Evolutionary conservation across 2,329 filamentous ascomycete genomes (phyloP).

Genomic region (Whalleya microplaca): DNA sequence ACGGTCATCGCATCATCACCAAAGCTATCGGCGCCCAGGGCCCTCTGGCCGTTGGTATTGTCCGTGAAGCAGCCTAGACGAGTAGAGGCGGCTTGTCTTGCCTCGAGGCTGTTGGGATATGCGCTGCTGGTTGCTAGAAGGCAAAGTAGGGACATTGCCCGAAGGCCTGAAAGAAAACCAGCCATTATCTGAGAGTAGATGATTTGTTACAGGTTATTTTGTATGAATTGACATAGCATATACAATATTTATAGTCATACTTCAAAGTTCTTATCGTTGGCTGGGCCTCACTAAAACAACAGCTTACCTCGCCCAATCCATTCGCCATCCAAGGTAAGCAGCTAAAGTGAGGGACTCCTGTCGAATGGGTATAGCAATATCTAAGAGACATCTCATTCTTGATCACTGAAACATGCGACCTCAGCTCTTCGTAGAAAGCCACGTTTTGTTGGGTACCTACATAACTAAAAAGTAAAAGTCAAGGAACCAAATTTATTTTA

Average conservation of each 20-base stretch:
- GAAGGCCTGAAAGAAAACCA: background rate
- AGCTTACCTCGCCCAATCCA: too few relatives aligned
- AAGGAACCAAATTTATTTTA: too few relatives aligned
- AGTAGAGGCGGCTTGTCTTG: background rate
- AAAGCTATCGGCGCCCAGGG: slow-evolving; percentile 10
- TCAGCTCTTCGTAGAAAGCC: too few relatives aligned
- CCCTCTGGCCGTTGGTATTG: slow-evolving; percentile 8
- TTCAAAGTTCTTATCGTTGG: background rate
- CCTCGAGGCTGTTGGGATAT: background rate
- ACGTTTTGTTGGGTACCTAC: too few relatives aligned
- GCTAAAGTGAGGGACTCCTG: background rate
- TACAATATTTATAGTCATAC: background rate
- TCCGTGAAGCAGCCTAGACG: slow-evolving; percentile 20
- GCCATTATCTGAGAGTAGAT: background rate
- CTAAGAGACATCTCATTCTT: too few relatives aligned
- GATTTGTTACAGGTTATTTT: background rate
- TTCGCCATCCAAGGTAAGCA: background rate
- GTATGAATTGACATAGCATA: background rate
- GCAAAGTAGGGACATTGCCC: background rate
- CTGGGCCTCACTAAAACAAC: background rate
- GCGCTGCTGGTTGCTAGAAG: background rate
- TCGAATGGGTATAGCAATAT: too few relatives aligned
- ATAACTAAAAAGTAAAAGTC: too few relatives aligned
- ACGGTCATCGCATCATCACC: slow-evolving; percentile 34
- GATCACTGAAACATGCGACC: too few relatives aligned